These are phyloP conservation scores for Stagonosporopsis cucurbitacearum DNA, from an alignment of 2,329 filamentous ascomycete species.

Conservation along the genomic window DNA sequence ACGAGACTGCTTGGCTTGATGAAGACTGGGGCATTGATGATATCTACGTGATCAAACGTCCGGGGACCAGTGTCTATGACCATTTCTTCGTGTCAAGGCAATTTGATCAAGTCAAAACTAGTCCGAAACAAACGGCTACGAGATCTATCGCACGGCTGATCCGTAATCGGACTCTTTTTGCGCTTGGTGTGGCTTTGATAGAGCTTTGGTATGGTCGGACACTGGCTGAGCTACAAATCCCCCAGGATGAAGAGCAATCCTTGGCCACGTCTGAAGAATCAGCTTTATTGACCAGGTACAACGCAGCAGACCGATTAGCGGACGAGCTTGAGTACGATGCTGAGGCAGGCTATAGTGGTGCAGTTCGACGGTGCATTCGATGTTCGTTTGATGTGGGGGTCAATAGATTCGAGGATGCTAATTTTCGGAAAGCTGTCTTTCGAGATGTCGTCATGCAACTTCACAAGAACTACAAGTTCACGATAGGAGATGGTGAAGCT, in stretches of 20 bases:
- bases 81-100: neutral
- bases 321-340: conserved; percentile 37
- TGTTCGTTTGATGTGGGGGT: conserved; percentile 40
- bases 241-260: conserved; percentile 18
- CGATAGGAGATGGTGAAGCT: neutral
- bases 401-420: conserved; percentile 33
- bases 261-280: neutral
- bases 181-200: conserved; percentile 43
- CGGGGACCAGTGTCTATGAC: conserved; percentile 20
- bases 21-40: conserved; percentile 32
- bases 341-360: conserved; percentile 39
- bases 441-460: conserved; percentile 25
- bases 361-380: conserved; percentile 40
- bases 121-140: neutral
- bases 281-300: neutral
- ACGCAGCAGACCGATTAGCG: conserved; percentile 22
- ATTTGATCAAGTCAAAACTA: neutral
- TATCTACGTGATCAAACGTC: conserved; percentile 31
- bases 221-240: conserved; percentile 26
- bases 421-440: conserved; percentile 41
- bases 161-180: conserved; percentile 43
- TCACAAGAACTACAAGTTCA: neutral
- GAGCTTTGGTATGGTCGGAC: conserved; percentile 43
- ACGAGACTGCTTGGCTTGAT: conserved; percentile 34
- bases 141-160: conserved; percentile 33